Base-by-base conservation (phyloP, 345 rosid genomes). In the Dimocarpus longan region DNA sequence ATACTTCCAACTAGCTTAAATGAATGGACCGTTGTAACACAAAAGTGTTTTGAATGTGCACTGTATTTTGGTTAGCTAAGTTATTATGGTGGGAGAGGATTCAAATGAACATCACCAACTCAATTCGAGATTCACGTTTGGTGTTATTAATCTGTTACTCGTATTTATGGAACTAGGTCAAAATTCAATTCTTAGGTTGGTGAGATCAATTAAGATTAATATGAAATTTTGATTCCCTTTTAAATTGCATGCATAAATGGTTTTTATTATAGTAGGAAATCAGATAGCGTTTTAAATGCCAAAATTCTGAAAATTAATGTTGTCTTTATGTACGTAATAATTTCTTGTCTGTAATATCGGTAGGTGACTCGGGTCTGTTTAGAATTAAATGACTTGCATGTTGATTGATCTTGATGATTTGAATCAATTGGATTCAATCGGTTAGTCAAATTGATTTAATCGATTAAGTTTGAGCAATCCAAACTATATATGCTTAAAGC, bases 131-230 rank as follows among this genome's bases (percentile, higher is more conserved):
- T 6, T 32, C 70, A 65, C 1, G 11, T 64, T 65, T 0, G 2
- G 13, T 24, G 16, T 12, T 50, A 50, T 0, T 50, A 12, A 13
- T 50, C 2, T 18, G 12, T 4, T 26, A 9, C 11, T 8, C 24
- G 2, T 24, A 46, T 44, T 75, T 48, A 65, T 8, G 16, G 6
- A 13, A 10, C 15, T 21, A 10, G 12, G 3, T 32, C 37, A 39
- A 57, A 39, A n/a, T 72, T 73, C 43, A 74, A 40, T 26, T 48
- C 64, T 66, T 62, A 76, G 12, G 62, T 76, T 66, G 79, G 79
- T 76, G 72, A 66, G 40, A n/a, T 21, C 21, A 52, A n/a, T 76
- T n/a, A 13, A 66, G 48, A 21, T 19, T 18, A 10, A 18, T 6
- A 48, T 18, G 1, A 63, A 15, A 43, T 52, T 21, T 7, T 46